phyloP scores from a whole-genome alignment of 441 rosid genomes.

The Francoa sonchifolia region DNA sequence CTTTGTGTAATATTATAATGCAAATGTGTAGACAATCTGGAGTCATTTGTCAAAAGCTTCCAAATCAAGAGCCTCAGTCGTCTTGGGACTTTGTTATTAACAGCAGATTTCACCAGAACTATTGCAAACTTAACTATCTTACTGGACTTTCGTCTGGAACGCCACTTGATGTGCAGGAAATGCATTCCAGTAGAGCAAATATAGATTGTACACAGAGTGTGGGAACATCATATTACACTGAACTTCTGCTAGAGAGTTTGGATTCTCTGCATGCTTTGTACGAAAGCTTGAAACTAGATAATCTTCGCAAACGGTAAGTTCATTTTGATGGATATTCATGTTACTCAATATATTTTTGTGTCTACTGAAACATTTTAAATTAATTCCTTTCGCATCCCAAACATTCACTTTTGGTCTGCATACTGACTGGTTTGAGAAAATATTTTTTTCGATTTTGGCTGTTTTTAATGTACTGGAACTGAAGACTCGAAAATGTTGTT shows the following conservation, averaged over 20 bases:
- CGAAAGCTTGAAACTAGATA: conserved; percentile 90
- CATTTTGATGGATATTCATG: neutral
- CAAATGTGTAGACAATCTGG: conserved; percentile 46
- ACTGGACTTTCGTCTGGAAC: conserved; percentile 26
- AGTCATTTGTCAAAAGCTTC: conserved; percentile 26
- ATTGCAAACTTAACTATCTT: conserved; percentile 33
- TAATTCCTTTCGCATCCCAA: too few species aligned
- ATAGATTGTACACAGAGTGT: conserved; percentile 25
- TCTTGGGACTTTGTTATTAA: conserved; percentile 85
- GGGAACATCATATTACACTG: conserved; percentile 33
- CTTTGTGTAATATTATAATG: conserved; percentile 50
- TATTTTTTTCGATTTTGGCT: too few species aligned
- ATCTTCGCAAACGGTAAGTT: conserved; percentile 79
- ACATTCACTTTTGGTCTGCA: too few species aligned
- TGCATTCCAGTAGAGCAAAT: conserved; percentile 22
- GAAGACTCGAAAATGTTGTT: conserved; percentile 12
- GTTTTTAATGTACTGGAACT: too few species aligned
- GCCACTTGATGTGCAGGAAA: conserved; percentile 20
- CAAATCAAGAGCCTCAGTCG: conserved; percentile 23
- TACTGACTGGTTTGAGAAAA: too few species aligned
- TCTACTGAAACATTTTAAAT: neutral
- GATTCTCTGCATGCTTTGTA: conserved; percentile 82
- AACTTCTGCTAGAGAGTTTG: conserved; percentile 50
- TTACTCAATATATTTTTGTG: neutral
- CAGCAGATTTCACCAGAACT: conserved; percentile 75